phyloP scores from a whole-genome alignment of 2,329 filamentous ascomycete genomes.

The Tolypocladium tundrense region DNA sequence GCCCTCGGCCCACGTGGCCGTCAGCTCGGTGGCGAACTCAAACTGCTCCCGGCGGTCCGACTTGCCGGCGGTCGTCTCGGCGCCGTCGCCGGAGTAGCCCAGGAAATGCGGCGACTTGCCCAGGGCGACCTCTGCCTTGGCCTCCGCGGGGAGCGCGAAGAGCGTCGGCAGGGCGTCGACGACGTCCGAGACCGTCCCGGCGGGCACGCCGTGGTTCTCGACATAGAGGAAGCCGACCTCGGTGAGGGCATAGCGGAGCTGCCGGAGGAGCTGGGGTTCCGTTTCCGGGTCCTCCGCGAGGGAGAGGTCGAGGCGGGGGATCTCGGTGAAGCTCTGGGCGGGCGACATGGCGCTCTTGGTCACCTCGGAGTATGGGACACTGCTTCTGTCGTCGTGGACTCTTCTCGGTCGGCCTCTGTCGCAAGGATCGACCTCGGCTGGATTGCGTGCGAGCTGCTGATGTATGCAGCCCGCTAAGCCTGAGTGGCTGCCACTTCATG shows the following conservation, averaged over 20 bases:
- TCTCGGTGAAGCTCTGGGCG: background rate
- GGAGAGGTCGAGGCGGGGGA: background rate
- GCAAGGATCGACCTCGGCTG: too few relatives aligned
- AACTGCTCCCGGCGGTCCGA: constrained; percentile 47
- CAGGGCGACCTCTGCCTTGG: constrained; percentile 31
- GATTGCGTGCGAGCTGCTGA: too few relatives aligned
- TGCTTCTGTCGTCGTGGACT: too few relatives aligned
- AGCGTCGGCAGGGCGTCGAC: constrained; percentile 18
- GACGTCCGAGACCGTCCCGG: constrained; percentile 23
- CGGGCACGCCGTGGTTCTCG: constrained; percentile 35
- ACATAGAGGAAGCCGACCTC: constrained; percentile 45
- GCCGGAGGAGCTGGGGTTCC: constrained; percentile 21
- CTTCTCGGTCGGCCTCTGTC: too few relatives aligned
- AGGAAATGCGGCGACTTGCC: constrained; percentile 49
- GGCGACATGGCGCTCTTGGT: background rate
- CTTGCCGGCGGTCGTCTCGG: constrained; percentile 44
- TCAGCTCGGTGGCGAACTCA: constrained; percentile 47
- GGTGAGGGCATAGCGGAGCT: constrained; percentile 35
- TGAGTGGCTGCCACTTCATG: too few relatives aligned
- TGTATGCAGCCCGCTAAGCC: too few relatives aligned
- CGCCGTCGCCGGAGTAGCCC: constrained; percentile 44
- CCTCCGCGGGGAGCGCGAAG: constrained; percentile 1
- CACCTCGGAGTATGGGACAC: too few relatives aligned
- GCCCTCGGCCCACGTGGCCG: constrained; percentile 20
- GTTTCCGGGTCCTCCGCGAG: background rate